Percentiles rank a stretch among this genome's conserved stretches.
Evolutionary conservation across 225 moss, liverwort and hornwort species (phyloP).

Genomic region (Physcomitrellopsis africana): DNA sequence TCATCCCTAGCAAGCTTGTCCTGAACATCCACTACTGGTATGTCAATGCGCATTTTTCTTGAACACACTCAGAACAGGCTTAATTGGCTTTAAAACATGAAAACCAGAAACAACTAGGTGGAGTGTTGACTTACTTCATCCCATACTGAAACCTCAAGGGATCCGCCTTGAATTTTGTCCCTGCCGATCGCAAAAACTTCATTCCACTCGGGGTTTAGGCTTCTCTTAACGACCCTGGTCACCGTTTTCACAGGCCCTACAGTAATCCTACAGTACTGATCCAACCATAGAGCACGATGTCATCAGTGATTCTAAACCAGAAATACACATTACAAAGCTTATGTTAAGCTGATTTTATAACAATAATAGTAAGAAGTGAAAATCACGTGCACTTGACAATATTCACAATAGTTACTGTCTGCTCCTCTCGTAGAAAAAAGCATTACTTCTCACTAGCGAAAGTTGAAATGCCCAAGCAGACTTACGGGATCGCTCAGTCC

Average conservation of each 20-base stretch:
- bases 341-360: no score
- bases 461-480: neutral
- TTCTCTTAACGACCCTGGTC: conserved; percentile 62
- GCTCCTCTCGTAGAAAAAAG: no score
- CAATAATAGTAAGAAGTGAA: no score
- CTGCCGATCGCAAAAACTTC: conserved; percentile 88
- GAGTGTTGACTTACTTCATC: conserved; percentile 60
- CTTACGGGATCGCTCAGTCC: conserved; percentile 85
- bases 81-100: neutral
- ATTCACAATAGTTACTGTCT: no score
- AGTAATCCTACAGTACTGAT: conserved; percentile 77
- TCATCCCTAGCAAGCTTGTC: conserved; percentile 76
- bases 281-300: conserved; percentile 14
- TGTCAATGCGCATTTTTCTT: conserved; percentile 6
- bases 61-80: neutral
- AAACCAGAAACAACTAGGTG: no score
- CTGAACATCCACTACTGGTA: conserved; percentile 36
- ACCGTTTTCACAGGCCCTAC: conserved; percentile 75
- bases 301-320: conserved; percentile 23
- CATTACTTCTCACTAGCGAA: no score
- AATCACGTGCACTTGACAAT: no score
- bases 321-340: neutral
- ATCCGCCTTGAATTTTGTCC: conserved; percentile 79
- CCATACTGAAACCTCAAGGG: conserved; percentile 83
- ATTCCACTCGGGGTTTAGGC: conserved; percentile 91